These are phyloP conservation scores for Cupressus sempervirens DNA, from an alignment of 75 land plant genomes.

Conservation along the genomic window DNA sequence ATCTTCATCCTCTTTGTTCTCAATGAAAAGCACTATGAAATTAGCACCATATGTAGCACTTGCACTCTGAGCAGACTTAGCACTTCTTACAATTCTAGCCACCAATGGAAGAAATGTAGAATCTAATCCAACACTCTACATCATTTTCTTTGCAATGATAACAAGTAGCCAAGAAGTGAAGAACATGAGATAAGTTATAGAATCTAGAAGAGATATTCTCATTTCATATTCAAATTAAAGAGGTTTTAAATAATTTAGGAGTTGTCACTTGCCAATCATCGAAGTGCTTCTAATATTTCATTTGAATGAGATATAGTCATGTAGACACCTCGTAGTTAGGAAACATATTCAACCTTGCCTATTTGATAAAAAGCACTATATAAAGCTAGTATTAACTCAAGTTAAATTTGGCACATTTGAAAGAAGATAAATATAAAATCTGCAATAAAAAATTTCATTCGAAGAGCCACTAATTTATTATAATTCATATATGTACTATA, in stretches of 20 bases:
- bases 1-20: slow-evolving; percentile 17
- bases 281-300: not conserved
- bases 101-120: slow-evolving; percentile 73
- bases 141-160: slow-evolving; percentile 83
- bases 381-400: not conserved
- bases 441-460: not conserved
- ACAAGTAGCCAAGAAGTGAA: slow-evolving; percentile 69
- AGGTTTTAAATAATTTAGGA: too few relatives aligned
- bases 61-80: slow-evolving; percentile 65
- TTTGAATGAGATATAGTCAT: not conserved
- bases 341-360: not conserved
- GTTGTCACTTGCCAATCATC: not conserved
- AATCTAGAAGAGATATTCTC: too few relatives aligned
- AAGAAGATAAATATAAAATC: not conserved
- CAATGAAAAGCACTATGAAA: slow-evolving; percentile 48
- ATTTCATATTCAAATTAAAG: too few relatives aligned
- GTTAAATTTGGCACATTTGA: not conserved
- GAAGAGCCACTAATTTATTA: too few relatives aligned
- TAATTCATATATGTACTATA: too few relatives aligned
- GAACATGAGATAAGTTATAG: too few relatives aligned
- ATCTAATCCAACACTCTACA: slow-evolving; percentile 68
- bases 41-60: slow-evolving; percentile 88
- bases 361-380: not conserved
- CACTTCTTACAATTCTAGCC: slow-evolving; percentile 58
- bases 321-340: not conserved